Conservation (phyloP, 106 monocot species). For the Posidonia australis region DNA sequence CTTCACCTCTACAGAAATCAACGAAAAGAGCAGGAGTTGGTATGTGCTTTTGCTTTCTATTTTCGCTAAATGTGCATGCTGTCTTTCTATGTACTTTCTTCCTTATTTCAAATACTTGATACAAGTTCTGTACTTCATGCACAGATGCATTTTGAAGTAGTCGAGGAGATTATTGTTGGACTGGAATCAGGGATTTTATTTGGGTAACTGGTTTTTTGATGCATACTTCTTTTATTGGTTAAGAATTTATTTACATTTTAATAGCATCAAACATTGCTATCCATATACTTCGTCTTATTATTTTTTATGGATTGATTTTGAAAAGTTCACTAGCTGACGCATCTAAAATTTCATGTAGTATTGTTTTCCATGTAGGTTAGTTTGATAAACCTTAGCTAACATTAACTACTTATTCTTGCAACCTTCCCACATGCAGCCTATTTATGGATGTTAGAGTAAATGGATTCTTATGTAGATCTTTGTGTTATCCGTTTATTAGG, state of each 20-base stretch:
- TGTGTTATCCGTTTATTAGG: too few species aligned
- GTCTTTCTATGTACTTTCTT: background rate
- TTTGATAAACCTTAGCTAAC: too few species aligned
- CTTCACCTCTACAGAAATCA: constrained; percentile 64
- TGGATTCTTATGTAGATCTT: too few species aligned
- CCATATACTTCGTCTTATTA: too few species aligned
- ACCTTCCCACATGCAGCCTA: too few species aligned
- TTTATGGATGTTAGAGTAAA: too few species aligned
- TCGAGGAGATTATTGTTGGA: constrained; percentile 89
- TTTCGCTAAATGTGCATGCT: background rate
- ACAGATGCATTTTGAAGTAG: constrained; percentile 76
- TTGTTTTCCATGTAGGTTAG: too few species aligned
- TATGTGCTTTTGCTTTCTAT: constrained; percentile 10
- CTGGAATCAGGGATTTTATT: constrained; percentile 97
- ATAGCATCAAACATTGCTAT: too few species aligned
- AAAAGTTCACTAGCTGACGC: too few species aligned
- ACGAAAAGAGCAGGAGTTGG: constrained; percentile 79
- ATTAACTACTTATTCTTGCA: too few species aligned
- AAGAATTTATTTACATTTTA: background rate
- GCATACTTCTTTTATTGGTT: background rate
- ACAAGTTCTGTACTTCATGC: background rate
- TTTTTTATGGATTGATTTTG: too few species aligned
- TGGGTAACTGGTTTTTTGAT: constrained; percentile 31
- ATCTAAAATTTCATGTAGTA: too few species aligned
- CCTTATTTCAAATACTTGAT: background rate